Base-by-base conservation (phyloP, 805 yeast genomes). In the Starmerella davenportii region DNA sequence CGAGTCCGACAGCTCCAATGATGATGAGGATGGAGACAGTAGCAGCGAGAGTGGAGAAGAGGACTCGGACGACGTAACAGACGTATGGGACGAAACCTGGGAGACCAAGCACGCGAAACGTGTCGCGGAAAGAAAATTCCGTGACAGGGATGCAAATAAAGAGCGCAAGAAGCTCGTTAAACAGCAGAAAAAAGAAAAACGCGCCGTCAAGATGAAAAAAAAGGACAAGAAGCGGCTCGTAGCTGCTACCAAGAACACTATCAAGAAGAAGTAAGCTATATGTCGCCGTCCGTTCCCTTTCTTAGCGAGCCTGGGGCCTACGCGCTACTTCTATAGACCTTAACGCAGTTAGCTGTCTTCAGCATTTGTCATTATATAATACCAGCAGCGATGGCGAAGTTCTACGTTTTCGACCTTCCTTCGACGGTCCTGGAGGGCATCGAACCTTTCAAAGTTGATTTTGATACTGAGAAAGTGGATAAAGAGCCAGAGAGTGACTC, bases 141-240 rank as follows among this genome's bases (percentile, higher is more conserved):
- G 81, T 50, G 80, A 84, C 56, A 74, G 81, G 58, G 85, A 81
- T 33, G 70, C 63, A 11, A 82, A 81, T 57, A 78, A 74, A 52
- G 72, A 67, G 37, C 68, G 93, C 40, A 79, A 82, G 55, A 71
- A 72, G 51, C 73, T 70, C 31, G 75, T 76, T n/a, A 82, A 79
- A 52, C 82, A 74, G 30, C 77, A 72, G 8, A 75, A 78, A 37
- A 72, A 74, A 49, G 93, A 80, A 50, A 79, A 77, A 60, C 67
- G 94, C 40, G 73, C 78, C 51, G 73, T 71, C 5, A 82, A 82
- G 55, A 73, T 82, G 70, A 81, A 81, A 57, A 82, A 82, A 55
- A 78, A 76, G 57, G 58, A 77, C 24, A 81, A 81, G 62, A 81
- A 81, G 66, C 77, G 77, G 57, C 59, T 79, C 28, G 68, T 79